Base-by-base conservation (phyloP, 176 grass and related monocot genomes). In the Triticum urartu region DNA sequence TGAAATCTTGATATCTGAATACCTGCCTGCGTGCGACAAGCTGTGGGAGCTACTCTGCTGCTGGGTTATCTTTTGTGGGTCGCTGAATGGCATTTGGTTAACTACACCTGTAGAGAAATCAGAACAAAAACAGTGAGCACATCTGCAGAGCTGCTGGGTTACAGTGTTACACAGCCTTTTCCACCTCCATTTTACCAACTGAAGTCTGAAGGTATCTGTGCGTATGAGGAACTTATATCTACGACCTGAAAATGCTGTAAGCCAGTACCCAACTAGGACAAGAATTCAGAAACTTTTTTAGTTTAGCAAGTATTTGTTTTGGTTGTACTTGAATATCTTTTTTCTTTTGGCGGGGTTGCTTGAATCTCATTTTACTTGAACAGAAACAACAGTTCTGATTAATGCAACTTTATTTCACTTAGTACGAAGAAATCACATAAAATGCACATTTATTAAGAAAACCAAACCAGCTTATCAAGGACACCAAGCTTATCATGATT, bases 11-110 rank as follows among this genome's bases (percentile, higher is more conserved):
- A 80, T 7, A 81, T 20, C n/a, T 75, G 72, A 75, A 75, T 75
- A 3, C 72, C 14, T 25, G 35, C 45, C 12, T 21, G 14, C 18
- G 26, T 9, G 54, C 24, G 3, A 66, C 80, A 71, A 78, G 63
- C 84, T 17, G 65, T 60, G 79, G 80, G 43, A 80, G 58, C 32
- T 83, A 79, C 70, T 64, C 39, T 84, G 43, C 73, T 85, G 30
- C 58, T 48, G 69, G 17, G 36, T 80, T 65, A 76, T 45, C 9
- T 79, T 86, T 50, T 72, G 22, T 4, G n/a, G 83, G 80, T 79
- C 52, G 60, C 81, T 25, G 76, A 81, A 74, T 84, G 59, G 18
- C 34, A 83, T 42, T 84, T 79, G 48, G 43, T 74, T 54, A 35
- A 11, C 66, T 69, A 12, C 15, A 42, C 64, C 77, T 88, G 62